phyloP scores from a whole-genome alignment of 2,329 filamentous ascomycete genomes.

The Phoma sp. region DNA sequence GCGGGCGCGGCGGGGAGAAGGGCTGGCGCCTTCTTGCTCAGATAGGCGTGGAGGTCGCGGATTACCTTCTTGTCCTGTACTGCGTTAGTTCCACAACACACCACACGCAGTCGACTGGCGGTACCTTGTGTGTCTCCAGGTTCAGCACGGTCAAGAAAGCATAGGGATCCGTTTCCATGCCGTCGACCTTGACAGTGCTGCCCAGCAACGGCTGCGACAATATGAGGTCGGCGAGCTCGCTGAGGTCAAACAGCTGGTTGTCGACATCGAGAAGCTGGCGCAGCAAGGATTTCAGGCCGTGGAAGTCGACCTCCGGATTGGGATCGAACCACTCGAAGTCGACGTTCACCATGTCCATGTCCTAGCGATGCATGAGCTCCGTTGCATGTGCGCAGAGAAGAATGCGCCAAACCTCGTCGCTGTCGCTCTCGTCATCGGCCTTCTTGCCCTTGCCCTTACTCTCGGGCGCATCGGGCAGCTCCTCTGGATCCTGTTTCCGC shows the following conservation, averaged over 20 bases:
- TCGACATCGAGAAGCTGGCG: conserved; percentile 94
- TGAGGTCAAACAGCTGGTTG: conserved; percentile 83
- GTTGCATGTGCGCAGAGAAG: conserved; percentile 11
- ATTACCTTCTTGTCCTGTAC: conserved; percentile 71
- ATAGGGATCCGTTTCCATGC: conserved; percentile 89
- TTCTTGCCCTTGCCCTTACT: conserved; percentile 36
- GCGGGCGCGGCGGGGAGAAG: conserved; percentile 45
- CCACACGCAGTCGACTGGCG: neutral
- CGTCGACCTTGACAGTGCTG: conserved; percentile 96
- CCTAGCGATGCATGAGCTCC: conserved; percentile 57
- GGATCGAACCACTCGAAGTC: conserved; percentile 99
- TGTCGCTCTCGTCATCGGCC: conserved; percentile 44
- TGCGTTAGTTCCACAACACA: neutral
- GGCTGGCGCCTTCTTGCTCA: conserved; percentile 57
- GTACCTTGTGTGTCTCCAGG: conserved; percentile 72
- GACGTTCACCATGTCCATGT: conserved; percentile 90
- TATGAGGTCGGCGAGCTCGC: conserved; percentile 83
- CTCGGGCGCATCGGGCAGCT: conserved; percentile 44
- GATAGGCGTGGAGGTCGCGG: conserved; percentile 73
- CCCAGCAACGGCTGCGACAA: conserved; percentile 86
- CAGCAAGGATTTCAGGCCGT: conserved; percentile 87
- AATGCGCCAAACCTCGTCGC: conserved; percentile 43
- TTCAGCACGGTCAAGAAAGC: conserved; percentile 91
- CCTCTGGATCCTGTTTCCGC: conserved; percentile 45
- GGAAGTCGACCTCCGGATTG: conserved; percentile 86